phyloP scores from a whole-genome alignment of 345 rosid genomes.

The Rubroshorea leprosula region DNA sequence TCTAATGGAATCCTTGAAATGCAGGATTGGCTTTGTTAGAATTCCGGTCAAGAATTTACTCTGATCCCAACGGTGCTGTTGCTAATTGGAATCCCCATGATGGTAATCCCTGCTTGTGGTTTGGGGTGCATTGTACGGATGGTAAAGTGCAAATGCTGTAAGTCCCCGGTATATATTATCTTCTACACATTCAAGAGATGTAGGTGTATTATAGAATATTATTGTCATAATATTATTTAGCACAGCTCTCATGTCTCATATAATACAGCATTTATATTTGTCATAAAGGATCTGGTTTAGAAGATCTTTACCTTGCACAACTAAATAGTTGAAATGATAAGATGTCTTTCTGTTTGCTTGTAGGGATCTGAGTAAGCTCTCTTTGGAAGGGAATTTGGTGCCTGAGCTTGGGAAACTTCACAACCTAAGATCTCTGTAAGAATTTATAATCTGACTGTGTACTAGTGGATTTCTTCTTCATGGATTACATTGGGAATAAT shows the following conservation, averaged over 20 bases:
- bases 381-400: constrained; percentile 64
- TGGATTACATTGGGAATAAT: no score
- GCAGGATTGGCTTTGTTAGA: constrained; percentile 66
- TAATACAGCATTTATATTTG: no score
- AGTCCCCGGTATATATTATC: constrained; percentile 25
- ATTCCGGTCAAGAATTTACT: constrained; percentile 49
- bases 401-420: constrained; percentile 67
- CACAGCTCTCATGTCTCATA: background rate
- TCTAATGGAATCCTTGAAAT: constrained; percentile 20
- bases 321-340: background rate
- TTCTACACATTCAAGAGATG: no score
- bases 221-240: background rate
- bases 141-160: constrained; percentile 75
- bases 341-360: constrained; percentile 13
- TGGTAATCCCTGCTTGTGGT: constrained; percentile 63
- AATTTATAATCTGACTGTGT: background rate
- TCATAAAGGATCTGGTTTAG: no score
- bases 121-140: constrained; percentile 60
- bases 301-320: no score
- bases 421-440: constrained; percentile 72
- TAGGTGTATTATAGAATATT: no score
- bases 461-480: background rate
- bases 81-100: constrained; percentile 57
- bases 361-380: constrained; percentile 62
- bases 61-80: constrained; percentile 65